Base-by-base conservation (phyloP, 1,139 yeast genomes). In the Torulaspora pretoriensis region DNA sequence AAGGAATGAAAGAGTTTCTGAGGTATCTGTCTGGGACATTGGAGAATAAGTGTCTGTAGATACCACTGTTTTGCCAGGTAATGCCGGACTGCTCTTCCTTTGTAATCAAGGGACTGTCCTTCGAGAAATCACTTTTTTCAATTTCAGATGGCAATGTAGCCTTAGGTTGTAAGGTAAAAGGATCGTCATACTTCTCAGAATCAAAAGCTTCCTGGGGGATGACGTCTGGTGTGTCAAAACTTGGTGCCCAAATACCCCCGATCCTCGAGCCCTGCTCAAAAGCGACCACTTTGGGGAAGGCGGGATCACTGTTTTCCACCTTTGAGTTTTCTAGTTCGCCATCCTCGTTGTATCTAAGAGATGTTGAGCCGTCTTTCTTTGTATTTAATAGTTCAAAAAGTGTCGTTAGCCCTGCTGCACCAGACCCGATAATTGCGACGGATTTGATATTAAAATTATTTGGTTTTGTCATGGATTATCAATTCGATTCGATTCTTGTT, bases 211-310 rank as follows among this genome's bases (percentile, higher is more conserved):
- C 56, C 8, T 53, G 54, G 2, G 62, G 52, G 2, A 63, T 55
- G 3, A 45, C 28, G 13, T 50, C 55, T 5, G 54, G 49, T 8
- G 37, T 38, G 5, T 52, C 54, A 29, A 39, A 48, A 54, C 67
- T 50, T 10, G 55, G 55, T 5, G 57, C 53, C 74, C 74, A 70
- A 17, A 68, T 64, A 10, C 74, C 74, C 33, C 73, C 73, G 40
- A 65, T 48, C 8, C 54, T 49, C 3, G 49, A 49, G 35, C 60
- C 65, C 43, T 64, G 69, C 43, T 70, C 73, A 48, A 70, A 70
- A 0, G 63, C 64, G 1, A 67, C 70, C 37, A 69, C 51, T 19
- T 65, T 46, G 8, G 37, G 24, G 28, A 52, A 52, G 7, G 53
- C 55, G 2, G 49, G 47, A 19, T 48, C 42, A n/a, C 35, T 42